Evolutionary conservation across 106 monocot species (phyloP).

Genomic region (Acorus calamus): DNA sequence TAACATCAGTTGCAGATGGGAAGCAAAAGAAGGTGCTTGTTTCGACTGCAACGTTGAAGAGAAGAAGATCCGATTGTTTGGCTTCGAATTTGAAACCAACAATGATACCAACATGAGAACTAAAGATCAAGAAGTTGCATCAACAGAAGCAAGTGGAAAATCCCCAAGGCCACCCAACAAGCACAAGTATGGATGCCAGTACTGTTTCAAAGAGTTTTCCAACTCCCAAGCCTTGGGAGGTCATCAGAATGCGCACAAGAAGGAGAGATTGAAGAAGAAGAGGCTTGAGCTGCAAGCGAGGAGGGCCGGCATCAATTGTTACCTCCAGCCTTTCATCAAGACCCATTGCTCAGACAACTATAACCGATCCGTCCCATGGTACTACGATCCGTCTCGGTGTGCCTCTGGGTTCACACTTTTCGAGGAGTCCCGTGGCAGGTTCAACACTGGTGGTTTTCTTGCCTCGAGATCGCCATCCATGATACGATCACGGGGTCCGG

Average conservation of each 20-base stretch:
- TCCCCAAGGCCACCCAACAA: background rate
- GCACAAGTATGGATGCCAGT: constrained; percentile 42
- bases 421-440: constrained; percentile 11
- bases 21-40: background rate
- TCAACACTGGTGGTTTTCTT: background rate
- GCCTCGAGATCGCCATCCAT: no score
- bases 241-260: constrained; percentile 84
- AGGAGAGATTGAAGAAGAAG: constrained; percentile 68
- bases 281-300: constrained; percentile 42
- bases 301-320: constrained; percentile 26
- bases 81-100: constrained; percentile 33
- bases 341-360: constrained; percentile 11
- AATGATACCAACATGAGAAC: no score
- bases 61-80: constrained; percentile 48
- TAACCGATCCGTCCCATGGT: constrained; percentile 1
- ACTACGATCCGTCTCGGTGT: constrained; percentile 13
- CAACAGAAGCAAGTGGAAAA: background rate
- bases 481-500: no score
- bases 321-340: constrained; percentile 39
- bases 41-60: constrained; percentile 7
- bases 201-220: constrained; percentile 56
- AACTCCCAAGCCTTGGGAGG: constrained; percentile 74
- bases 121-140: background rate
- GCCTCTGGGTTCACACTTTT: constrained; percentile 12
- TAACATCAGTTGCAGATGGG: background rate